Evolutionary conservation across 306 rosid genomes (phyloP).

Genomic region (Inga leiocalycina): DNA sequence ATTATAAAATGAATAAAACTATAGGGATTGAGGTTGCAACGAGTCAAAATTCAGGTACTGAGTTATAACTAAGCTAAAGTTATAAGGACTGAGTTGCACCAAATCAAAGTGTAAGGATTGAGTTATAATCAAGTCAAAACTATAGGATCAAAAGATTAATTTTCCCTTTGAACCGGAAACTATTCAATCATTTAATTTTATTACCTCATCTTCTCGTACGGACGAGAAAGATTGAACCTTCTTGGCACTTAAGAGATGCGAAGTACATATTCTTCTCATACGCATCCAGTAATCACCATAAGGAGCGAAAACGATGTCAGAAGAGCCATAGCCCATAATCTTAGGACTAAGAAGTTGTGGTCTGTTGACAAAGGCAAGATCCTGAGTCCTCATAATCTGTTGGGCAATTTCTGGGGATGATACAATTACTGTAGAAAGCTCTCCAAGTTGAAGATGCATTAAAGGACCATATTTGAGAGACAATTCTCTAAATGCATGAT

Average conservation of each 20-base stretch:
- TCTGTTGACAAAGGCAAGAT: not conserved
- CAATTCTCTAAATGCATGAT: conserved; percentile 13
- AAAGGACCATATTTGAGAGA: conserved; percentile 25
- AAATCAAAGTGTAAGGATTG: too few species aligned
- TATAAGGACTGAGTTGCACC: too few species aligned
- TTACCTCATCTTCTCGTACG: conserved; percentile 39
- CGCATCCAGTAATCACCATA: not conserved
- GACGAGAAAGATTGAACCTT: conserved; percentile 4
- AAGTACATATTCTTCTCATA: not conserved
- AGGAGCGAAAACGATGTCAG: not conserved
- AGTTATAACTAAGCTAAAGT: too few species aligned
- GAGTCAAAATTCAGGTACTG: too few species aligned
- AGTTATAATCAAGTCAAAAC: too few species aligned
- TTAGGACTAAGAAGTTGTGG: not conserved
- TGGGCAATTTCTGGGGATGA: conserved; percentile 12
- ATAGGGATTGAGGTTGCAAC: too few species aligned
- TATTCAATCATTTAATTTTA: too few species aligned
- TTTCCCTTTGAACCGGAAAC: too few species aligned
- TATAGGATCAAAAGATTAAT: too few species aligned
- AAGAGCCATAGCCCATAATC: not conserved
- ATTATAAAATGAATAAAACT: too few species aligned
- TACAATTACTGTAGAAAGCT: conserved; percentile 1
- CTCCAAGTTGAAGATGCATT: conserved; percentile 32
- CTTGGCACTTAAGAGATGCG: not conserved
- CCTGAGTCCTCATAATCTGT: conserved; percentile 24